Conservation (phyloP, 129 eudicot genomes). For the Helianthus annuus region DNA sequence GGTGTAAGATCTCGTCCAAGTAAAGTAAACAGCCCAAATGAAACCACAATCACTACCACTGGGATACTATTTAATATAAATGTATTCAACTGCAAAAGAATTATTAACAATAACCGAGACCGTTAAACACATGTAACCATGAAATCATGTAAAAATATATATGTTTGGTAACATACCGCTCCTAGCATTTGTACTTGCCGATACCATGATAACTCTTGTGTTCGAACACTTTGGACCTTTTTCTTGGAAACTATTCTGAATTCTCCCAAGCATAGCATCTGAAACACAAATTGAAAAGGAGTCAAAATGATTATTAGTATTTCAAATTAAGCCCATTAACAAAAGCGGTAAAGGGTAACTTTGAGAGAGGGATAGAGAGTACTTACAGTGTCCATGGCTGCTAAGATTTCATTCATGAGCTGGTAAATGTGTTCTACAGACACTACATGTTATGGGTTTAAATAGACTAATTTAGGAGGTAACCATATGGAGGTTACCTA, state of each 20-base stretch:
- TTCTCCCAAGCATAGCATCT: constrained; percentile 97
- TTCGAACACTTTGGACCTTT: constrained; percentile 30
- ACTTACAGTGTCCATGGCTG: too few relatives aligned
- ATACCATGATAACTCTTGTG: constrained; percentile 81
- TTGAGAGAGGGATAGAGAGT: neutral
- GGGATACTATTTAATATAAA: constrained; percentile 47
- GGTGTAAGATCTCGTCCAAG: constrained; percentile 91
- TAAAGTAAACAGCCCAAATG: constrained; percentile 82
- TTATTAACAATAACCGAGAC: neutral
- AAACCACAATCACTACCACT: constrained; percentile 80
- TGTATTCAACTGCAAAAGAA: constrained; percentile 62
- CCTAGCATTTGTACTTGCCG: constrained; percentile 78
- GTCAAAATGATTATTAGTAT: constrained; percentile 4
- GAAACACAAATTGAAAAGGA: constrained; percentile 21
- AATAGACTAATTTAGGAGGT: too few relatives aligned
- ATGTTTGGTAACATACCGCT: constrained; percentile 65
- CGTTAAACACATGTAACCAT: neutral
- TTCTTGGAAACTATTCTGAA: constrained; percentile 49
- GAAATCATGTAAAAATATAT: constrained; percentile 3
- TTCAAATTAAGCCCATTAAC: neutral
- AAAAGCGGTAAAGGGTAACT: neutral
- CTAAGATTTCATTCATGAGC: too few relatives aligned
- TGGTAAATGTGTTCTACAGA: too few relatives aligned
- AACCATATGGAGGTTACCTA: too few relatives aligned
- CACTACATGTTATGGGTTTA: too few relatives aligned